Conservation (phyloP, 2,329 filamentous ascomycete genomes). For the Hirsutella thompsonii region DNA sequence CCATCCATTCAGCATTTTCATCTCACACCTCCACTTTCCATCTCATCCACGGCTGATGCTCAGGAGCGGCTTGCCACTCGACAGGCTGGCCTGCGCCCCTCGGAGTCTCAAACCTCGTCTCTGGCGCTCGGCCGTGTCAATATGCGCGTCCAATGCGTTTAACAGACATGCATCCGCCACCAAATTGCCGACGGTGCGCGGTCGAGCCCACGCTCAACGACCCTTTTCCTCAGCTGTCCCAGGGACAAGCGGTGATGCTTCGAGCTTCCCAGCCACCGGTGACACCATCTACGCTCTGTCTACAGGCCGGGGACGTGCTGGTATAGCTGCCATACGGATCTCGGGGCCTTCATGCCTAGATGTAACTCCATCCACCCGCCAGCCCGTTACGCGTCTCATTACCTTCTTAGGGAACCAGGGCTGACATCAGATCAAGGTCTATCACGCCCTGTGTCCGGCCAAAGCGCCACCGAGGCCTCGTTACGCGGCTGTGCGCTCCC, state of each 20-base stretch:
- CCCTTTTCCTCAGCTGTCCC: neutral
- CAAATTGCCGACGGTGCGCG: neutral
- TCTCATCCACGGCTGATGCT: slow-evolving; percentile 2
- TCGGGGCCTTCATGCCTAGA: slow-evolving; percentile 66
- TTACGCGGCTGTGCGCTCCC: slow-evolving; percentile 58
- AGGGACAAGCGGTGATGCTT: neutral
- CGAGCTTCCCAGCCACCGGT: slow-evolving; percentile 8
- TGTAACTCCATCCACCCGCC: slow-evolving; percentile 25
- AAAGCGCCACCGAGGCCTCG: slow-evolving; percentile 32
- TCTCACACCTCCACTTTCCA: too few species aligned
- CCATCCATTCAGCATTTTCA: too few species aligned
- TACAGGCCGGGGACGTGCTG: slow-evolving; percentile 71
- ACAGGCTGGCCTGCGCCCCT: neutral
- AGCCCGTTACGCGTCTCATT: neutral
- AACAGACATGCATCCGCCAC: neutral
- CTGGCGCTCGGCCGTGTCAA: neutral
- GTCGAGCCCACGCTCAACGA: neutral
- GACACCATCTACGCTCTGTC: slow-evolving; percentile 88
- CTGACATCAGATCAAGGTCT: slow-evolving; percentile 26
- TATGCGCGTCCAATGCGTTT: neutral
- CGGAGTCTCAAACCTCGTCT: neutral
- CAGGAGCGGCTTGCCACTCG: slow-evolving; percentile 2
- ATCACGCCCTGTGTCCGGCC: slow-evolving; percentile 34
- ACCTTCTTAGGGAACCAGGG: neutral
- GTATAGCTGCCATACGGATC: slow-evolving; percentile 80